A percentile compares a stretch with the other conserved stretches of the same genome.
These are phyloP conservation scores for Penstemon davidsonii DNA, from an alignment of 257 asterid genomes.

Conservation along the genomic window DNA sequence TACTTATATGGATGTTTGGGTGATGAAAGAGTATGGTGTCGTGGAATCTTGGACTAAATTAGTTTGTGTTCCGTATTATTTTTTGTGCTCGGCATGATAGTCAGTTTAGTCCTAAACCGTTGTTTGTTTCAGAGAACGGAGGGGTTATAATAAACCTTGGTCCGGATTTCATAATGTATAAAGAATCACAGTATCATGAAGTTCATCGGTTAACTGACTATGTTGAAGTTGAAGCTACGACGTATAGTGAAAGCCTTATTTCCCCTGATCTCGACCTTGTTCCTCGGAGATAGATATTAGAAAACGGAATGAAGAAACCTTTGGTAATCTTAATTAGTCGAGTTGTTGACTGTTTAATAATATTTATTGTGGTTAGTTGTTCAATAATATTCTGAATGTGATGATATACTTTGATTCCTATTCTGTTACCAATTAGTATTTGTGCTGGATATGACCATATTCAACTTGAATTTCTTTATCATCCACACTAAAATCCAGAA, in stretches of 20 bases:
- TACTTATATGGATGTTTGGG: constrained; percentile 36
- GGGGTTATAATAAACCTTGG: constrained; percentile 24
- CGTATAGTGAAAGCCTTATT: constrained; percentile 34
- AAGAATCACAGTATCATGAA: constrained; percentile 10
- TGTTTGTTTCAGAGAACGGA: constrained; percentile 30
- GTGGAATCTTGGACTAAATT: constrained; percentile 39
- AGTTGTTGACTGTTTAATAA: too few species aligned
- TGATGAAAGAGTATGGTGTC: constrained; percentile 39
- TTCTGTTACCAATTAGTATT: too few species aligned
- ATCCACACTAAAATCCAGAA: too few species aligned
- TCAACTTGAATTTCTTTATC: too few species aligned
- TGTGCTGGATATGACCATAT: too few species aligned
- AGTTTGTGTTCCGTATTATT: constrained; percentile 6
- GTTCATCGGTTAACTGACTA: not conserved
- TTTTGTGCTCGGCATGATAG: not conserved
- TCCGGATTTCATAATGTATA: constrained; percentile 14
- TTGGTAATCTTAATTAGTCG: not conserved
- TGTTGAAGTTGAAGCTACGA: constrained; percentile 15
- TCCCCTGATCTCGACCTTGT: constrained; percentile 21
- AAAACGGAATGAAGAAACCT: not conserved
- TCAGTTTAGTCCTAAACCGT: constrained; percentile 2
- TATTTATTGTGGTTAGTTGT: too few species aligned
- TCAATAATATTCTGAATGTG: too few species aligned
- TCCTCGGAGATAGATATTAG: not conserved
- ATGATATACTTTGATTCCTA: too few species aligned